A percentile compares a stretch with the other conserved stretches of the same genome.
Evolutionary conservation across 2,329 filamentous ascomycete genomes (phyloP).

Genomic region (Myotisia sp.): DNA sequence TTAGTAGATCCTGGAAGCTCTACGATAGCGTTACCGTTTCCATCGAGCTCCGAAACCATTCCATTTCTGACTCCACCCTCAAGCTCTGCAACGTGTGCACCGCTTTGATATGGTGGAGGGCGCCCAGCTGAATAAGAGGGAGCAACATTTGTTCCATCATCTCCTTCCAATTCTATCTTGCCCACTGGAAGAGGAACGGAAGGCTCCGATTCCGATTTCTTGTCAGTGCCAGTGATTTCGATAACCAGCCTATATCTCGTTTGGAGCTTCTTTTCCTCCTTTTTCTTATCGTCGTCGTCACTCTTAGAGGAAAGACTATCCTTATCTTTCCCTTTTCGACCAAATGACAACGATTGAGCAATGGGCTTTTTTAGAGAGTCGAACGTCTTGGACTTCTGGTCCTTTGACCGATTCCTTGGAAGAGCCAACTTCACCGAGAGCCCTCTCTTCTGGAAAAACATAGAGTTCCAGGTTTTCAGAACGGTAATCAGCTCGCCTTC

Average conservation of each 20-base stretch:
- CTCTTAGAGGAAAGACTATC: background rate
- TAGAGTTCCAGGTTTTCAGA: conserved; percentile 8
- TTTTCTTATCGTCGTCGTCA: conserved; percentile 1
- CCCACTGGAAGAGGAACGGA: conserved; percentile 1
- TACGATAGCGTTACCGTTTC: background rate
- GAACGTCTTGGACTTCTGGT: conserved; percentile 1
- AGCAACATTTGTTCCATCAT: background rate
- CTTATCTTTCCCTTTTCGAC: conserved; percentile 2
- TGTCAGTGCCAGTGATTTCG: conserved; percentile 5
- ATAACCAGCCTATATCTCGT: conserved; percentile 8
- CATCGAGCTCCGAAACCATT: background rate
- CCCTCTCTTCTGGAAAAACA: conserved; percentile 7
- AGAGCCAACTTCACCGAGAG: conserved; percentile 6
- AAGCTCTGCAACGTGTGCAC: background rate
- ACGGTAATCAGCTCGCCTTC: conserved; percentile 8
- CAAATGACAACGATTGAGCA: too few relatives aligned
- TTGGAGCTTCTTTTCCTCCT: conserved; percentile 7
- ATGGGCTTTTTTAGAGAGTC: too few relatives aligned
- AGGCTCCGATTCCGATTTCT: background rate
- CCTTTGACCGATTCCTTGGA: background rate
- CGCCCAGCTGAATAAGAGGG: conserved; percentile 2
- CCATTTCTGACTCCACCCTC: background rate
- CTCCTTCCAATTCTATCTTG: background rate
- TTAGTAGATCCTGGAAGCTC: background rate
- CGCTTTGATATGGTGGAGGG: conserved; percentile 3